Evolutionary conservation across 1,139 yeast genomes (phyloP).

Genomic region (Nakaseomyces bracarensis): DNA sequence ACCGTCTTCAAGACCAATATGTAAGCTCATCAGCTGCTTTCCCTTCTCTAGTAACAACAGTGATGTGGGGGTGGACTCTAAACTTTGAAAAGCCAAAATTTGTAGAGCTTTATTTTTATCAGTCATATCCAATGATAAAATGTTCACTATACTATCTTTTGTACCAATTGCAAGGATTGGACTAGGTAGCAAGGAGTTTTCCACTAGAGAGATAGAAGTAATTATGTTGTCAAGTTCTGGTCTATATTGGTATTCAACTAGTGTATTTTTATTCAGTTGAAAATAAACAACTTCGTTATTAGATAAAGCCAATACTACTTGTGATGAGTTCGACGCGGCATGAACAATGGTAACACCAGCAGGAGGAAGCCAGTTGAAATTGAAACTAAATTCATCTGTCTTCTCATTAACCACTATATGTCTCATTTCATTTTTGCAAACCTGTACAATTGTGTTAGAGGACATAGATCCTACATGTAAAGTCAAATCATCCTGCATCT

Average conservation of each 20-base stretch:
- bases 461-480: slow-evolving; percentile 69
- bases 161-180: slow-evolving; percentile 63
- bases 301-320: slow-evolving; percentile 62
- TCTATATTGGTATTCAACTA: slow-evolving; percentile 62
- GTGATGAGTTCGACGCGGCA: slow-evolving; percentile 58
- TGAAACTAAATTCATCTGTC: slow-evolving; percentile 12
- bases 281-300: slow-evolving; percentile 74
- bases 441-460: slow-evolving; percentile 53
- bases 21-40: slow-evolving; percentile 37
- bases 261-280: slow-evolving; percentile 49
- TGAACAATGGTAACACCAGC: slow-evolving; percentile 57
- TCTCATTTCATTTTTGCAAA: slow-evolving; percentile 64
- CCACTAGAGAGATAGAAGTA: slow-evolving; percentile 47
- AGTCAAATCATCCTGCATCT: slow-evolving; percentile 51
- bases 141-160: slow-evolving; percentile 61
- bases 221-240: slow-evolving; percentile 49
- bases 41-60: slow-evolving; percentile 33
- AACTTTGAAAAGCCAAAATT: slow-evolving; percentile 54
- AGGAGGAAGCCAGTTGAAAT: slow-evolving; percentile 76
- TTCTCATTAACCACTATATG: slow-evolving; percentile 41
- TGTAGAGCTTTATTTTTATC: slow-evolving; percentile 58
- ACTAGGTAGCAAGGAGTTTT: slow-evolving; percentile 38
- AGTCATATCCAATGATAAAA: slow-evolving; percentile 45
- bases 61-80: slow-evolving; percentile 49
- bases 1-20: slow-evolving; percentile 79